A percentile compares a stretch with the other conserved stretches of the same genome.
Evolutionary conservation across 2,329 filamentous ascomycete genomes (phyloP).

Genomic region (Neospermospora avenae): DNA sequence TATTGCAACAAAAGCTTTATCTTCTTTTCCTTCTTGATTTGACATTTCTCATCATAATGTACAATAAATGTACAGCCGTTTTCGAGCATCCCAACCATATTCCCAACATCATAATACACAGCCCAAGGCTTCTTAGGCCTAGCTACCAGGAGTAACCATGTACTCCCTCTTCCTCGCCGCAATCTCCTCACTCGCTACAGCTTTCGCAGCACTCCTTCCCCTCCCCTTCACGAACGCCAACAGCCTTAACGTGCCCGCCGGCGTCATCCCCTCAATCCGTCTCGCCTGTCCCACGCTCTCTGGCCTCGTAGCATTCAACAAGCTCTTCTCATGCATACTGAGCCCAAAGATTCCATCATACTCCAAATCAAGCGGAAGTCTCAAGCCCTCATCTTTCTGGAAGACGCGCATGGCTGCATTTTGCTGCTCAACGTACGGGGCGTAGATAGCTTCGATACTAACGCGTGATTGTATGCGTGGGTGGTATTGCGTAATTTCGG

Average conservation of each 20-base stretch:
- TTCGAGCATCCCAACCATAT: not conserved
- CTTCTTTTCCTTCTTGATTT: not conserved
- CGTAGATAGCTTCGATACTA: conserved; percentile 79
- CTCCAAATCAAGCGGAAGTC: conserved; percentile 70
- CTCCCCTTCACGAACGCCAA: conserved; percentile 53
- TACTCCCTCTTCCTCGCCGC: conserved; percentile 17
- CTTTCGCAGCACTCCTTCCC: conserved; percentile 19
- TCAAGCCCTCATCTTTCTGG: conserved; percentile 71
- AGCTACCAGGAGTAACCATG: conserved; percentile 5
- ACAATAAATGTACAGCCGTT: not conserved
- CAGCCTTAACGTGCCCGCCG: conserved; percentile 56
- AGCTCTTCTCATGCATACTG: conserved; percentile 72
- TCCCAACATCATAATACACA: not conserved
- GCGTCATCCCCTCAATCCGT: conserved; percentile 76
- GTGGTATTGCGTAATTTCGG: conserved; percentile 51
- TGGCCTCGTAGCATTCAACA: conserved; percentile 67
- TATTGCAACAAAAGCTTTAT: too few relatives aligned
- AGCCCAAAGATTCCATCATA: conserved; percentile 72
- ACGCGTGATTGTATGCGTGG: conserved; percentile 64
- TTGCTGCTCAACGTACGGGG: conserved; percentile 79
- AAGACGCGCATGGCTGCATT: conserved; percentile 62
- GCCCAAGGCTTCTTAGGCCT: not conserved
- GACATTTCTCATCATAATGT: not conserved
- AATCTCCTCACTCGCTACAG: conserved; percentile 21
- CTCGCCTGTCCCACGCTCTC: conserved; percentile 87